Evolutionary conservation across 495 filamentous ascomycete species (phyloP), one percentile per base, ranked within the genome.

Genomic region (Clohesyomyces aquaticus): DNA sequence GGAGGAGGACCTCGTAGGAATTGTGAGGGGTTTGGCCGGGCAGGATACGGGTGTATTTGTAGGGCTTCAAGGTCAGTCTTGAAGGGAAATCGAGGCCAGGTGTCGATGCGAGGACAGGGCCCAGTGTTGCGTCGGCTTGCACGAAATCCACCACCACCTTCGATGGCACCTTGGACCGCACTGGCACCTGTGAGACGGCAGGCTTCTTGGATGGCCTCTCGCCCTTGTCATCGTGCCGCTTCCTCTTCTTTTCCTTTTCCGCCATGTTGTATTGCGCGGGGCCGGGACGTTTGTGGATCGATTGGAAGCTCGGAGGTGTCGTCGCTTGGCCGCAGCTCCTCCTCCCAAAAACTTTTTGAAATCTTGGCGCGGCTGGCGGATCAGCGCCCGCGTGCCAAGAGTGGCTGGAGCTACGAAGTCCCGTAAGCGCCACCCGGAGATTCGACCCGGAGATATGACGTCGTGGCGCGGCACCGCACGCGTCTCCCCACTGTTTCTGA

Each of bases 161-260:
- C 35, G 78, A 71, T 41, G 74, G 67, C 61, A 77, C 77, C 29
- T 74, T 41, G 16, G 8, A 68, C 45, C 83, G 80, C 51, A 85
- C 70, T 25, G 83, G 84, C 77, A n/a, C n/a, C n/a, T n/a, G n/a
- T n/a, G n/a, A n/a, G n/a, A n/a, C n/a, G n/a, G n/a, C n/a, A n/a
- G n/a, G n/a, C 76, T 85, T 89, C 70, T 92, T 92, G 70, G 79
- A 83, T 4, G 85, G 82, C 19, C 77, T 75, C 19, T 81, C 80
- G 35, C 76, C 72, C 14, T 75, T 78, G 21, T 86, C 83, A 2
- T 80, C 82, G 29, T 73, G 70, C 66, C 88, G 82, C 78, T 92
- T 91, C 61, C 90, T 82, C 79, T 95, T 95, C 73, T 89, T 88
- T 46, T 85, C 82, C 73, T 89, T 88, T 46, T 85, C 82, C 28